Evolutionary conservation across 495 filamentous ascomycete genomes (phyloP).

Genomic region (Tirmania nivea): DNA sequence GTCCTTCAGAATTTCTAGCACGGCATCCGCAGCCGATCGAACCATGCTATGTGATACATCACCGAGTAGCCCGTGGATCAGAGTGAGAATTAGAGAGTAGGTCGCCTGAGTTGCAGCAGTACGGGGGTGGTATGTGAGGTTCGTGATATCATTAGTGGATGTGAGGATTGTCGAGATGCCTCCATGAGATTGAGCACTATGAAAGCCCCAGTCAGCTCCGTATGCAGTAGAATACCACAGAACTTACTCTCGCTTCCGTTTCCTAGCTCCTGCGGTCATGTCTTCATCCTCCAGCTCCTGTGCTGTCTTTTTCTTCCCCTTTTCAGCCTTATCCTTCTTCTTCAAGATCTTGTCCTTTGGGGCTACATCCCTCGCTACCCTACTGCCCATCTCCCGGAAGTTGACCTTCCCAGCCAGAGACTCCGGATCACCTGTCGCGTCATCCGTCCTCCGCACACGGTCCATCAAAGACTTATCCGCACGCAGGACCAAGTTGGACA

Average conservation of each 20-base stretch:
- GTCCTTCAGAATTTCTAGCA: constrained; percentile 79
- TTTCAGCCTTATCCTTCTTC: constrained; percentile 37
- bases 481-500: constrained; percentile 99
- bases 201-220: background rate
- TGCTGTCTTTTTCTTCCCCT: constrained; percentile 44
- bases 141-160: constrained; percentile 65
- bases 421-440: constrained; percentile 91
- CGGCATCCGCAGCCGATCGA: constrained; percentile 84
- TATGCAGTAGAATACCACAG: background rate
- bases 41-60: constrained; percentile 85
- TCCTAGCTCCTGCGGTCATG: constrained; percentile 65
- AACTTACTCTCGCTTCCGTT: constrained; percentile 38
- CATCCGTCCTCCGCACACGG: constrained; percentile 50
- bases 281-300: constrained; percentile 74
- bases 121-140: constrained; percentile 66
- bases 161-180: constrained; percentile 48
- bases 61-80: constrained; percentile 68
- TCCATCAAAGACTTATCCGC: constrained; percentile 91
- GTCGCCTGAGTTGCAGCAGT: constrained; percentile 82
- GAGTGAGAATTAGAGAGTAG: constrained; percentile 87
- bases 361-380: constrained; percentile 54
- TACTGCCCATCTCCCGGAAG: constrained; percentile 80
- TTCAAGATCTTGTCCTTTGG: constrained; percentile 53
- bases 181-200: constrained; percentile 40
- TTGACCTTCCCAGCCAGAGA: constrained; percentile 84